Evolutionary conservation across 305 asterid genomes (phyloP), one percentile per base, ranked within the genome.

Genomic region (Euphrasia arctica): DNA sequence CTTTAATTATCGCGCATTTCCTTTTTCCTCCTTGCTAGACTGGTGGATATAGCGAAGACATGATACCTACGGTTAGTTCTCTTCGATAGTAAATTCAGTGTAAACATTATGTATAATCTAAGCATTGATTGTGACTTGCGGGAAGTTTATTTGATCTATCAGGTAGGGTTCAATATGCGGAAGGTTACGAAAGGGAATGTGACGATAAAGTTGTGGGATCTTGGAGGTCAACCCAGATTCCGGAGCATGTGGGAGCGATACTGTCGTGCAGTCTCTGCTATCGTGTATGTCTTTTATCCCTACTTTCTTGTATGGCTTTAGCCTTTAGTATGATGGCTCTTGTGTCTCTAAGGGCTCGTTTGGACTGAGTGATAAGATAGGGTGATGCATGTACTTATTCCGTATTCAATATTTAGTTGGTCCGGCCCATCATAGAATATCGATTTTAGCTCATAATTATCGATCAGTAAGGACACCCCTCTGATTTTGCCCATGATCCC

Each of bases 171-270:
- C 66, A 93, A 93, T 69, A 93, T 90, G 99, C 85, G 95, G 42
- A 93, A 93, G 79, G 96, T 93, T 70, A 87, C 97, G 42, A 93
- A 93, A 80, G 99, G 99, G 39, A 93, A 88, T 78, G 99, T 93
- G 64, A 93, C 99, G 12, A 93, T 93, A 65, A 93, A 93, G 77
- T 73, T 93, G 73, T 93, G 99, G 99, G 99, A 93, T 81, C 99
- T 93, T 85, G 99, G 99, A 61, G 99, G 99, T 75, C 99, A 90
- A 77, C 99, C 99, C 62, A 84, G 99, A 79, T 90, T 93, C 66
- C 75, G 97, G 63, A 93, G 96, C 63, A 90, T 90, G 96, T 90
- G 99, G 99, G 99, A 93, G 84, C 72, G 97, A 74, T 93, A 93
- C 68, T 93, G 99, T 59, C 99, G 99, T 60, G 90, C 99, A 58